phyloP scores from a whole-genome alignment of 768 basidiomycete species.

The Kwoniella pini region DNA sequence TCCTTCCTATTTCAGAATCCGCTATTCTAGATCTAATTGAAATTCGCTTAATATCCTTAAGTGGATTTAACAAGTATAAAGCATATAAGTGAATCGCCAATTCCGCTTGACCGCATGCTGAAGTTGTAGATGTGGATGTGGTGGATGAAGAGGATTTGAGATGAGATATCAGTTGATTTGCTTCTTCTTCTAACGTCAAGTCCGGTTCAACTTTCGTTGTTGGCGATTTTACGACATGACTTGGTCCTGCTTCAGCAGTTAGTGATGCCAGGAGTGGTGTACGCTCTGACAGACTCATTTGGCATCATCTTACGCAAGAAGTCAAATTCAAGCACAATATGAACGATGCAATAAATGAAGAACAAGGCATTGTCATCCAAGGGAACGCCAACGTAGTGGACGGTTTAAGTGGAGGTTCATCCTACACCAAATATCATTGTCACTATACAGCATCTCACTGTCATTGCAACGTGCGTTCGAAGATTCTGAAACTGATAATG shows the following conservation, averaged over 20 bases:
- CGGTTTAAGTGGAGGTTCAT: no score
- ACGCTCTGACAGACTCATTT: no score
- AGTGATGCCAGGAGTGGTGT: background rate
- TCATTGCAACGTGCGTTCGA: no score
- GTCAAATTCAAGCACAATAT: no score
- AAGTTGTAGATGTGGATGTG: background rate
- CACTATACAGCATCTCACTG: no score
- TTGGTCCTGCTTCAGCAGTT: background rate
- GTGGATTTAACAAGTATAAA: conserved; percentile 5
- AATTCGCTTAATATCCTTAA: background rate
- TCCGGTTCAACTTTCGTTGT: background rate
- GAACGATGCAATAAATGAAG: no score
- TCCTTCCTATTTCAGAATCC: background rate
- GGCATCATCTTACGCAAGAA: no score
- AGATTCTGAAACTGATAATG: no score
- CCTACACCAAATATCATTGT: no score
- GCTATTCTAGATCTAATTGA: conserved; percentile 3
- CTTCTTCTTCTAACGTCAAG: background rate
- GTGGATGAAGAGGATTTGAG: conserved; percentile 5
- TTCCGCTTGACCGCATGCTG: background rate
- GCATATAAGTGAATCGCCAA: conserved; percentile 26
- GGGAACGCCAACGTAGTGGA: no score
- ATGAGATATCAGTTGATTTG: conserved; percentile 3
- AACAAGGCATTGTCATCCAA: no score
- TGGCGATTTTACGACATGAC: background rate